Base-by-base conservation (phyloP, 176 grass and related monocot species). In the Zoysia pacifica region DNA sequence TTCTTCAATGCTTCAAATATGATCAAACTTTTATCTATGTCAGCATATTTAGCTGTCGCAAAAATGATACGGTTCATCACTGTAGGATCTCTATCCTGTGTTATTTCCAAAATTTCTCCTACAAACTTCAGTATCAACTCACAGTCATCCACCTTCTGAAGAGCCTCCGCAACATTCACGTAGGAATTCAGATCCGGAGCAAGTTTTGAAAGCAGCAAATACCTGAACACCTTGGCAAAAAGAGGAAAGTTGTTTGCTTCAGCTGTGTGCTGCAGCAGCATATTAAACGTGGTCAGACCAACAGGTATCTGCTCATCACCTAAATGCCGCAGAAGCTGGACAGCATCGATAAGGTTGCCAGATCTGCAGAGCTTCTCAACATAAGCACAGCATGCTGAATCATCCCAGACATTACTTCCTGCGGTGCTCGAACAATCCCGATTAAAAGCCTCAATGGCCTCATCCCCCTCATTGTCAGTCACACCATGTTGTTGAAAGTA, bases 1-100 rank as follows among this genome's bases (percentile, higher is more conserved):
- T 82, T 95, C 86, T 98, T 95, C 92, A 98, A 46, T 76, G 81
- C 86, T 28, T 91, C 65, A 61, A 93, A 95, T 70, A 95, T 63
- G 70, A 91, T 66, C 84, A 95, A 81, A 62, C 88, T 72, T 87
- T 98, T 95, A 66, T 93, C 82, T n/a, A 89, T 46, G 37, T 87
- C 68, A 19, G 84, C 88, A 8, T 81, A 91, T 67, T 84, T 78
- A 69, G 88, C 90, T 3, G 41, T 42, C 19, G 81, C 38, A 28
- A 88, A 93, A 81, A 98, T 79, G 56, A 95, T 80, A 36, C 80
- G 78, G 67, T 98, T 98, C 77, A 79, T 85, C 12, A 98, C 90
- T 36, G 92, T 91, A 41, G 92, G 81, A 47, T 86, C 84, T 87
- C 78, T 89, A 12, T 68, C 40, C 9, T 72, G 45, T 9, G 90